Base-by-base conservation (phyloP, 2,329 filamentous ascomycete genomes). In the Penicillium griseofulvum region DNA sequence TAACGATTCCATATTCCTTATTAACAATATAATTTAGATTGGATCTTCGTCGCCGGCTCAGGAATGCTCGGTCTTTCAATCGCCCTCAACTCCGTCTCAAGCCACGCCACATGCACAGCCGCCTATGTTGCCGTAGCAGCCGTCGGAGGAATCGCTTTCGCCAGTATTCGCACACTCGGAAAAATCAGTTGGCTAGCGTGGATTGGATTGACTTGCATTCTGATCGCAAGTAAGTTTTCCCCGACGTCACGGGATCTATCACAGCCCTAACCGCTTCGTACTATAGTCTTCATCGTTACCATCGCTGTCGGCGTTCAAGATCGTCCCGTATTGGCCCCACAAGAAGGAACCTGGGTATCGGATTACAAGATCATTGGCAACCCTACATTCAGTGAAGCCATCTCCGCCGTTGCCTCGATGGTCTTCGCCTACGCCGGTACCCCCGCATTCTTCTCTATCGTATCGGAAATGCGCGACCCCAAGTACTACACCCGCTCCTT, bases 11-110 rank as follows among this genome's bases (percentile, higher is more conserved):
- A 22, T 10, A 26, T 8, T 7, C 28, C 0, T 4, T 22, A n/a
- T 37, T 47, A 19, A 52, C n/a, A 2, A 2, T 34, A 19, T 14
- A 12, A 4, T 38, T 26, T 38, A 64, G 62, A 58, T 69, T 72
- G 45, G 64, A 66, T 62, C 54, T 78, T 54, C 70, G 73, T 71
- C 44, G 63, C 69, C 44, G 76, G 75, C 39, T 76, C 75, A 26
- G 75, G 70, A 19, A 70, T 80, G 60, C 63, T 78, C 7, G 68
- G 76, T n/a, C 66, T 74, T 4, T 76, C 72, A 0, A 76, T 75
- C n/a, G 70, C 64, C 0, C 59, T 78, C 8, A 78, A 77, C 50
- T 64, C 74, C 1, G 54, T 77, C 1, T 76, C 74, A 0, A 55
- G 58, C 0, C 74, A 76, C 51, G 74, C 66, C 62, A 60, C 56